Evolutionary conservation across 2,329 filamentous ascomycete species (phyloP), one percentile per base, ranked within the genome.

Genomic region (Verticillium nubilum): DNA sequence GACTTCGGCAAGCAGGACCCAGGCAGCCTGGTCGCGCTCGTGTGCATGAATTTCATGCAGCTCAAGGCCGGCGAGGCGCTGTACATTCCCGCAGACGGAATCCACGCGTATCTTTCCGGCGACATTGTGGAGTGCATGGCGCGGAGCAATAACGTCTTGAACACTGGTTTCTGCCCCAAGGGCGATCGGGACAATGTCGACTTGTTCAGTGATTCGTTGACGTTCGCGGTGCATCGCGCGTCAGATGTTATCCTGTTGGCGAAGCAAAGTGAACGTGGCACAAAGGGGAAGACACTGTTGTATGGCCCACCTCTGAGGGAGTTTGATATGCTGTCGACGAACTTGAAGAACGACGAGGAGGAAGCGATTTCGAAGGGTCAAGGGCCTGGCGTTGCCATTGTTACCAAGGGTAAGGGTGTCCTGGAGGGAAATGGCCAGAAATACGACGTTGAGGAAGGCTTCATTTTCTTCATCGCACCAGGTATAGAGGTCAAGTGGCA

Each of bases 111-210:
- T 67, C 76, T 92, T 0, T 81, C 81, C 4, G 89, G 89, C 3
- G 85, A 91, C 68, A 90, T 92, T 57, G 85, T 92, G 65, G 89
- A 92, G 71, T 91, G 88, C 73, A 92, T 92, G 89, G 89, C 89
- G 1, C 81, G 88, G 7, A 86, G 81, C 23, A 87, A 92, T 75
- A 91, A 91, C 60, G 88, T 92, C 2, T 77, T 92, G 56, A 90
- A 90, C 70, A 85, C 84, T 0, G 89, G 89, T 0, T 91, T 93
- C 76, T 92, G 88, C 65, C 88, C 89, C 0, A 78, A 78, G 1
- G 82, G 84, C 0, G 85, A 90, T 54, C 79, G 87, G 13, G 82
- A 90, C 67, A 84, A 78, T 52, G 76, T 86, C 26, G 86, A 90
- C 19, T 69, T 86, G 28, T 92, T 92, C 72, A 78, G 78, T 25